A percentile compares a stretch with the other conserved stretches of the same genome.
phyloP scores from a whole-genome alignment of 179 eudicot genomes.

The Corrigiola litoralis region DNA sequence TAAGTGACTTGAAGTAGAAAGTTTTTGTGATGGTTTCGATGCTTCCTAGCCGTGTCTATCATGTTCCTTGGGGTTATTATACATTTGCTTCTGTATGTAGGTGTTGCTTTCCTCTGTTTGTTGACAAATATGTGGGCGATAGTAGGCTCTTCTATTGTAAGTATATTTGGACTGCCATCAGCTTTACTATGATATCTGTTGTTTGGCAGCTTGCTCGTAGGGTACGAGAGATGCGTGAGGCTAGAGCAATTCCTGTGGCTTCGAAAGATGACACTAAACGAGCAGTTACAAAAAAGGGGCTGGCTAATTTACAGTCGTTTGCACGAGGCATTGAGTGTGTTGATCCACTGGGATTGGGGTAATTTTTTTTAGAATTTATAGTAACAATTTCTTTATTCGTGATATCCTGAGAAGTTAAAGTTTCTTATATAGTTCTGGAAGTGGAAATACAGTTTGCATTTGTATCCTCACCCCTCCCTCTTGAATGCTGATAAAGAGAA shows the following conservation, averaged over 20 bases:
- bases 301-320: constrained; percentile 72
- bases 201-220: constrained; percentile 85
- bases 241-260: constrained; percentile 61
- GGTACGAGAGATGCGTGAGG: constrained; percentile 98
- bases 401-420: not conserved
- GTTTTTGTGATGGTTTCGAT: no score
- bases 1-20: no score
- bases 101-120: not conserved
- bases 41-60: no score
- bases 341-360: constrained; percentile 99
- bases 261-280: constrained; percentile 61
- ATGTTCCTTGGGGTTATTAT: not conserved
- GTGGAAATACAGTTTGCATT: not conserved
- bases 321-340: constrained; percentile 97
- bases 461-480: not conserved
- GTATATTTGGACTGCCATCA: constrained; percentile 1
- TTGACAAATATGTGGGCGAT: constrained; percentile 4
- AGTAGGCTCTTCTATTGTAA: constrained; percentile 1
- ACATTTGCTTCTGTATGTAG: not conserved
- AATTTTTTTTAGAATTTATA: constrained; percentile 16
- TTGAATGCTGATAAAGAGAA: not conserved
- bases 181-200: constrained; percentile 12
- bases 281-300: constrained; percentile 53
- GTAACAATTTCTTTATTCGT: not conserved
- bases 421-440: not conserved